Evolutionary conservation across 202 grass and related monocot species (phyloP), one percentile per base, ranked within the genome.

Genomic region (Alloteropsis angusta): DNA sequence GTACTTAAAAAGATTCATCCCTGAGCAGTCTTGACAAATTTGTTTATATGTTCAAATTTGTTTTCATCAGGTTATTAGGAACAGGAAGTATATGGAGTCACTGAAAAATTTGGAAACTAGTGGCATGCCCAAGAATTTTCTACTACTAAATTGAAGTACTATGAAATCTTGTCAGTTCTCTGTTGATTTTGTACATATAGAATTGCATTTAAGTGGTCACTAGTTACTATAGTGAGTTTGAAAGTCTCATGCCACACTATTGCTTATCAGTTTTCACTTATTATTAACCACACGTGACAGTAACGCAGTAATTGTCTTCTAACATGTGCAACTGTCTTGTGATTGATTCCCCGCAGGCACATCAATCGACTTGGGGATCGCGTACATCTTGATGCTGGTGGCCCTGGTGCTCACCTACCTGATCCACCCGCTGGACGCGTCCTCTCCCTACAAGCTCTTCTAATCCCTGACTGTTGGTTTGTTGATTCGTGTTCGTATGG

Each of bases 391-490:
- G 41, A 94, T 90, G 91, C 71, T 94, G 70, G 80, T 88, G 68
- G 91, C 91, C n/a, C 78, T 94, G 28, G 88, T 94, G 77, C 88
- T 94, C 76, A 93, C 91, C 73, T 94, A 90, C 72, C 80, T 94
- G 45, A 94, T 90, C 83, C 91, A 94, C 56, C 91, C 91, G 22
- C 47, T 94, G 53, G 91, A 94, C 65, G 91, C 88, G 5, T 82
- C 88, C 37, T 96, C 89, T 52, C 79, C 87, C 25, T 95, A 81
- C 81, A 89, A 85, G 64, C 87, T 96, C 75, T 92, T 96, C 59
- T 96, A 76, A 85, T 71, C 13, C 45, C 26, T 13, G 32, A 35
- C 71, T 16, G 22, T 18, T 17, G 2, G 28, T 17, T 42, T 4
- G 14, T 18, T 68, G 18, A 39, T 15, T 47, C 64, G 65, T 61